These are phyloP conservation scores for Penicillium parvum DNA, from an alignment of 495 filamentous ascomycete genomes.

Conservation along the genomic window DNA sequence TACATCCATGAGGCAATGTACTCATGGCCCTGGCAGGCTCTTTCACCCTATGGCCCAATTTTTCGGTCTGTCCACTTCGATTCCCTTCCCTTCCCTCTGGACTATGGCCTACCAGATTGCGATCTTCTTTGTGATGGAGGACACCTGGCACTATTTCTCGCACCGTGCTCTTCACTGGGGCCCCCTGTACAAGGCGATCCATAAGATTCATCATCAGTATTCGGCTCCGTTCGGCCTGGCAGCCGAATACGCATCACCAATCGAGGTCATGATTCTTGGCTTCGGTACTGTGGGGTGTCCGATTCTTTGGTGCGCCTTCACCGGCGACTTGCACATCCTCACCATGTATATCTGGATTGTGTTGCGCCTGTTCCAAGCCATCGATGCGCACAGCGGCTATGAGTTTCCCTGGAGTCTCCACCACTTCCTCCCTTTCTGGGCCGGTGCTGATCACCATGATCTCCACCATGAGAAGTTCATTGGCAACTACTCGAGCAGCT, in stretches of 20 bases:
- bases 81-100: conserved; percentile 80
- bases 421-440: conserved; percentile 97
- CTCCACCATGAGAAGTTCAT: conserved; percentile 96
- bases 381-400: conserved; percentile 95
- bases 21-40: conserved; percentile 51
- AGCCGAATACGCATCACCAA: conserved; percentile 95
- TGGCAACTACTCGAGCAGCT: conserved; percentile 95
- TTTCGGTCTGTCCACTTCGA: conserved; percentile 80
- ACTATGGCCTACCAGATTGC: conserved; percentile 90
- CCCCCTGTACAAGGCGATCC: conserved; percentile 86
- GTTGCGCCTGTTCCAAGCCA: conserved; percentile 90
- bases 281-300: conserved; percentile 80
- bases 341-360: conserved; percentile 99
- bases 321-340: conserved; percentile 82
- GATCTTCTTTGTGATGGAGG: conserved; percentile 93
- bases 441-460: conserved; percentile 94
- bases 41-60: conserved; percentile 98
- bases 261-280: conserved; percentile 97
- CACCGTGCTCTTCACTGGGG: conserved; percentile 96
- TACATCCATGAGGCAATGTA: neutral
- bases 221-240: conserved; percentile 95
- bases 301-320: conserved; percentile 80
- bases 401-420: conserved; percentile 97
- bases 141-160: conserved; percentile 97
- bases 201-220: conserved; percentile 99